Conservation (phyloP, 306 rosid genomes). For the Hippophae gyantsensis region DNA sequence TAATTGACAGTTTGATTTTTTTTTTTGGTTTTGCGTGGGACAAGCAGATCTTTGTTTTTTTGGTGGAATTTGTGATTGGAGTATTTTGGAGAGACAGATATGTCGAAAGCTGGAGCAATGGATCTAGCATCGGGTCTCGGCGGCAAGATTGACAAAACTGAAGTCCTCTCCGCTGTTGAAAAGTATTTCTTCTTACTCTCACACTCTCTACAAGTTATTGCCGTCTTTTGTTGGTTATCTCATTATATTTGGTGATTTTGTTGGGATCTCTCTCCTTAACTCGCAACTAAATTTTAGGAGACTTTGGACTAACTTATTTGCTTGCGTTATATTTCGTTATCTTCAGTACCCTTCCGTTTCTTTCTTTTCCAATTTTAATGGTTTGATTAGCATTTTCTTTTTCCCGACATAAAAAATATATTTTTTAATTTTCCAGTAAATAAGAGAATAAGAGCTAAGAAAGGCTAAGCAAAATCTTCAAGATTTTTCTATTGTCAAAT, state of each 20-base stretch:
- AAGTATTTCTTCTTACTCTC: slow-evolving; percentile 27
- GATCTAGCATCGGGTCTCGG: slow-evolving; percentile 90
- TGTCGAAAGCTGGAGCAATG: slow-evolving; percentile 49
- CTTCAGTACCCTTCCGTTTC: no score
- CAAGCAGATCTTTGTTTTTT: not conserved
- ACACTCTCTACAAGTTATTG: not conserved
- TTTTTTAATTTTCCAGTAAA: not conserved
- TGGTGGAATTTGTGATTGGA: not conserved
- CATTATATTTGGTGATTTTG: no score
- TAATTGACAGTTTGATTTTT: not conserved
- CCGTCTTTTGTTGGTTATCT: no score
- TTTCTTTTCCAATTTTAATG: no score
- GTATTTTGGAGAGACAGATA: slow-evolving; percentile 1
- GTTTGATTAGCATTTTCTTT: no score
- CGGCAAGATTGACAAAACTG: slow-evolving; percentile 58
- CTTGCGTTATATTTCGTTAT: no score
- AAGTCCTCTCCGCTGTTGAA: slow-evolving; percentile 71
- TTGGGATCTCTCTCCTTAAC: no score
- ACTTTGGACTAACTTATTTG: no score
- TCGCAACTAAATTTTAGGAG: no score
- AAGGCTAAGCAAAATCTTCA: no score
- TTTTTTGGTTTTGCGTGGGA: not conserved
- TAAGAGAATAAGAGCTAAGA: not conserved
- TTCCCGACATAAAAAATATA: no score
- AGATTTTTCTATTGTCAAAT: no score